Evolutionary conservation across 2,329 filamentous ascomycete genomes (phyloP), one percentile per base, ranked within the genome.

Genomic region (Plenodomus lindquistii): DNA sequence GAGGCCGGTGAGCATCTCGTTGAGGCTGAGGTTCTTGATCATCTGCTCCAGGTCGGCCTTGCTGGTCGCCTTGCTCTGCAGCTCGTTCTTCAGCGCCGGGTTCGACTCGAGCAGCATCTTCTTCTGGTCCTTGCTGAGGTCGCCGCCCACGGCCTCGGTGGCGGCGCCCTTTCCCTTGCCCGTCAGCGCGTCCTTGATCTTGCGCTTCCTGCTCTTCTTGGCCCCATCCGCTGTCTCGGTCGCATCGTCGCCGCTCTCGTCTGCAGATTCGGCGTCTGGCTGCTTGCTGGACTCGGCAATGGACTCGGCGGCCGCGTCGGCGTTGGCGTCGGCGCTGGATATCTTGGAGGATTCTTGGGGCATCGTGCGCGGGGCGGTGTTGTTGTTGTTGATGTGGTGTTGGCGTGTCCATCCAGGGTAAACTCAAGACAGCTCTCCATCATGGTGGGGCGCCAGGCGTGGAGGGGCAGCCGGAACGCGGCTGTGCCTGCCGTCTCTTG

Each of bases 1-100:
- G 64, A 89, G 73, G 0, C 87, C 87, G 1, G 87, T 89, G 81
- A 90, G 83, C 66, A 89, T 83, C 55, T 90, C 86, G 67, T 85
- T 81, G 46, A 89, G 75, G 56, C 80, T 86, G 67, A 90, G 77
- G 60, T 82, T 81, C 73, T 83, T 83, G 55, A 85, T 66, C 56
- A 79, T 66, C 39, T 83, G 76, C 40, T 78, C 73, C 17, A 72
- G 46, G 10, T 66, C 62, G 22, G 57, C 54, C 44, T 55, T 62
- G 38, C 59, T 63, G 21, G 60, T 67, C 16, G 52, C 50, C 52
- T 63, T 70, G 51, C 65, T 57, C 34, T 63, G 39, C 34, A 74
- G 58, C 46, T 74, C 70, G 16, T 67, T 61, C 51, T 70, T 71
- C 20, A 74, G 65, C 37, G 67, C 67, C 6, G 72, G 72, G 52